Evolutionary conservation across 768 basidiomycete species (phyloP).

Genomic region (Lyophyllum semitale): DNA sequence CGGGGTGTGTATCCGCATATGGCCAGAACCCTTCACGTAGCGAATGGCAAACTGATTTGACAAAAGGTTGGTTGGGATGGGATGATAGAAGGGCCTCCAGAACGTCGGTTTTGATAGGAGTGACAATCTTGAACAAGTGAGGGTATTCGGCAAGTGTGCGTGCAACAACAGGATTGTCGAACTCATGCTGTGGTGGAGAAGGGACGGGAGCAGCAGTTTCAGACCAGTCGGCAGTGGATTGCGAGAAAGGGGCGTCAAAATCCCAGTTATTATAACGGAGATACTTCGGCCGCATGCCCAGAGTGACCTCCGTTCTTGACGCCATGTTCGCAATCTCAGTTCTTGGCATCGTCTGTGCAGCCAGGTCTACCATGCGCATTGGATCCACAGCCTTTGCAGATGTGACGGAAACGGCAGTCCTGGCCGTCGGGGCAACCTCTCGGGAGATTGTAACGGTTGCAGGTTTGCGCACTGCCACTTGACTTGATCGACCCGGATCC

Average conservation of each 20-base stretch:
- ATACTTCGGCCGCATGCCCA: not conserved
- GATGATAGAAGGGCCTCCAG: slow-evolving; percentile 17
- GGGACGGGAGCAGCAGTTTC: slow-evolving; percentile 14
- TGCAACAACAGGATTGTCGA: slow-evolving; percentile 13
- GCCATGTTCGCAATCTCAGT: too few species aligned
- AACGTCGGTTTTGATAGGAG: slow-evolving; percentile 20
- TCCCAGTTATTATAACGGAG: not conserved
- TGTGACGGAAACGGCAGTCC: slow-evolving; percentile 5
- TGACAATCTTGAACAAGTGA: slow-evolving; percentile 34
- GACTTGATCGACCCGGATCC: not conserved
- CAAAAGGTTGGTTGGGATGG: slow-evolving; percentile 45
- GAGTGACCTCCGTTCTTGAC: too few species aligned
- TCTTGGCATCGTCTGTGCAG: too few species aligned
- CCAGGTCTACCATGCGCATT: not conserved
- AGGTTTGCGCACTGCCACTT: slow-evolving; percentile 16
- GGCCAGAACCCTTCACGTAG: slow-evolving; percentile 38
- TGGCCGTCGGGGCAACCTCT: slow-evolving; percentile 8
- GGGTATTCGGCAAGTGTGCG: slow-evolving; percentile 25
- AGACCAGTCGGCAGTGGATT: slow-evolving; percentile 18
- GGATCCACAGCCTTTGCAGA: not conserved
- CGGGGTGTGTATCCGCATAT: too few species aligned
- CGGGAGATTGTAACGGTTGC: slow-evolving; percentile 22
- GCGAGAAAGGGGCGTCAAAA: not conserved
- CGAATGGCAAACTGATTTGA: slow-evolving; percentile 28
- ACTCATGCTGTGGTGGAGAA: slow-evolving; percentile 9